Evolutionary conservation across 2,329 filamentous ascomycete species (phyloP).

Genomic region (Fusarium sp.): DNA sequence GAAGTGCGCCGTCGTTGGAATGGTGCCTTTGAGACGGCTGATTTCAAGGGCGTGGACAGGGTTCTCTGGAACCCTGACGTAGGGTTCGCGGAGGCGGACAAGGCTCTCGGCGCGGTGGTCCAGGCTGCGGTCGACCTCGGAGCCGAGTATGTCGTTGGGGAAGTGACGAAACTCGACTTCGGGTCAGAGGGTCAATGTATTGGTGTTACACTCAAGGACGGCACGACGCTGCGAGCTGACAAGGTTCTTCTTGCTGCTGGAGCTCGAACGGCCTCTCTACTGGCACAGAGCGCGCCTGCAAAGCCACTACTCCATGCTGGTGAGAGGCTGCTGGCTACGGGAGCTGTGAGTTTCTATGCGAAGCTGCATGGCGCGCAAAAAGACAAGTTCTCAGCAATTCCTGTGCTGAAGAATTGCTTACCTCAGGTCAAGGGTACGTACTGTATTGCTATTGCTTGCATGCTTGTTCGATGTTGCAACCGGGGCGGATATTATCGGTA

Average conservation of each 20-base stretch:
- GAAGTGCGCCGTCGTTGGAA: constrained; percentile 65
- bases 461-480: not conserved
- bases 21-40: constrained; percentile 64
- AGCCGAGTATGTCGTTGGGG: constrained; percentile 63
- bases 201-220: constrained; percentile 61
- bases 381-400: constrained; percentile 58
- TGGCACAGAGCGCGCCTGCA: constrained; percentile 60
- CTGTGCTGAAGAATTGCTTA: constrained; percentile 61
- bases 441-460: constrained; percentile 15
- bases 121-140: constrained; percentile 61
- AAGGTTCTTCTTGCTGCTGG: constrained; percentile 65
- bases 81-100: constrained; percentile 68
- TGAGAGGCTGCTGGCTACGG: constrained; percentile 64
- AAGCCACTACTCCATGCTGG: constrained; percentile 62
- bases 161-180: constrained; percentile 58
- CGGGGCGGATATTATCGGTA: constrained; percentile 18
- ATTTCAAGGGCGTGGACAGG: constrained; percentile 64
- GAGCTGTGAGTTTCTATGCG: constrained; percentile 56
- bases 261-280: constrained; percentile 63
- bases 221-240: constrained; percentile 58
- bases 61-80: constrained; percentile 67
- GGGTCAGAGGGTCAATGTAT: constrained; percentile 55
- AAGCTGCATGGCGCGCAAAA: constrained; percentile 55
- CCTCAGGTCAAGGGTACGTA: constrained; percentile 53
- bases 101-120: constrained; percentile 64